A percentile compares a stretch with the other conserved stretches of the same genome.
These are phyloP conservation scores for Rubus parviflorus DNA, from an alignment of 306 rosid species.

Conservation along the genomic window DNA sequence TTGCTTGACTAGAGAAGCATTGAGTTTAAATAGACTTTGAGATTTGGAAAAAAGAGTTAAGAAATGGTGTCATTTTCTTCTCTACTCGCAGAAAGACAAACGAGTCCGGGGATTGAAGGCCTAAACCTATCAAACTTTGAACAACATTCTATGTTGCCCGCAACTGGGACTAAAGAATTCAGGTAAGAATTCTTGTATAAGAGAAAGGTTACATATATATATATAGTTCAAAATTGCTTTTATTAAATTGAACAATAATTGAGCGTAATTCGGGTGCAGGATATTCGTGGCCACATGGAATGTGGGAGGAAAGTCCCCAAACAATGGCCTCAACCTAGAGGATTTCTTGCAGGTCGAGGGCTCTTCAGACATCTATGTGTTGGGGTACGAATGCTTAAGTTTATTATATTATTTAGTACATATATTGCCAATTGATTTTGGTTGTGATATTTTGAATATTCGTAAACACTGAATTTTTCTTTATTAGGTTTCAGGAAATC, in stretches of 20 bases:
- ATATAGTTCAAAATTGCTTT: not conserved
- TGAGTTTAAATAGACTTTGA: not conserved
- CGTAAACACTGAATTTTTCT: not conserved
- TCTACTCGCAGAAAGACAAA: constrained; percentile 54
- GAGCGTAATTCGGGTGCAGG: constrained; percentile 36
- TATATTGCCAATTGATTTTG: not conserved
- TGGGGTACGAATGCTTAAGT: constrained; percentile 51
- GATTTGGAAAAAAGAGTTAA: too few relatives aligned
- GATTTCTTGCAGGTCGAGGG: constrained; percentile 85
- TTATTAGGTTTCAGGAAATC: constrained; percentile 82
- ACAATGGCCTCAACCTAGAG: constrained; percentile 72
- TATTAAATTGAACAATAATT: not conserved
- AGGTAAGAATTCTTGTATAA: constrained; percentile 40
- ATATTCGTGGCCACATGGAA: constrained; percentile 91
- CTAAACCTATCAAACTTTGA: constrained; percentile 67
- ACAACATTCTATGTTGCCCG: constrained; percentile 44
- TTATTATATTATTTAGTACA: not conserved
- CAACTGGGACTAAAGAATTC: constrained; percentile 53
- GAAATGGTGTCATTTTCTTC: constrained; percentile 13
- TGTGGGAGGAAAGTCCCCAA: constrained; percentile 87
- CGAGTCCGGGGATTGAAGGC: constrained; percentile 68
- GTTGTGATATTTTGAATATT: not conserved
- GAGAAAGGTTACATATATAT: not conserved
- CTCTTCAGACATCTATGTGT: constrained; percentile 71
- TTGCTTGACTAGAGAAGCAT: constrained; percentile 5